These are phyloP conservation scores for Coemansia sp. DNA, from an alignment of 192 early-diverging fungal genomes.

Conservation along the genomic window DNA sequence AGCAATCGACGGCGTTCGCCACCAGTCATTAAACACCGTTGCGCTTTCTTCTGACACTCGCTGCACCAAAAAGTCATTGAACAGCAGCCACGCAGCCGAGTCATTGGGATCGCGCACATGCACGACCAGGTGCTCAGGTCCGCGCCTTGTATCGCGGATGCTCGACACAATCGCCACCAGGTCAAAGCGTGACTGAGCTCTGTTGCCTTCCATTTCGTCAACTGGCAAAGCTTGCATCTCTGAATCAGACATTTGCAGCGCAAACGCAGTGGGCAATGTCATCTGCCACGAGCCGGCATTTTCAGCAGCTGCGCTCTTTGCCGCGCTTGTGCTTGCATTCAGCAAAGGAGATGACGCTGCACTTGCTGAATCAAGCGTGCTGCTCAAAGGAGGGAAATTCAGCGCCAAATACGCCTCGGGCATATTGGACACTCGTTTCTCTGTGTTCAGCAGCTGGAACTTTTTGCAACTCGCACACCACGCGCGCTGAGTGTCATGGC, in stretches of 20 bases:
- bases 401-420: conserved; percentile 73
- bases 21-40: conserved; percentile 28
- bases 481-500: conserved; percentile 55
- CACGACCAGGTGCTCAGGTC: conserved; percentile 43
- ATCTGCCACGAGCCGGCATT: conserved; percentile 24
- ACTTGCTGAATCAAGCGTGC: neutral
- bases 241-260: neutral
- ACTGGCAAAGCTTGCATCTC: neutral
- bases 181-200: conserved; percentile 3
- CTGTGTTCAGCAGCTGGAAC: conserved; percentile 78
- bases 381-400: conserved; percentile 62
- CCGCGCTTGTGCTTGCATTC: neutral
- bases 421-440: conserved; percentile 62
- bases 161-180: conserved; percentile 44
- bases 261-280: conserved; percentile 25
- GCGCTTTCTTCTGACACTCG: conserved; percentile 50
- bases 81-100: conserved; percentile 70
- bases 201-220: neutral
- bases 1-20: conserved; percentile 40
- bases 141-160: conserved; percentile 41
- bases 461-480: conserved; percentile 84
- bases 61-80: conserved; percentile 96
- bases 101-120: conserved; percentile 36
- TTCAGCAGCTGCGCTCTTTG: neutral
- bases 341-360: neutral